Evolutionary conservation across 1,139 yeast genomes (phyloP).

Genomic region (Geotrichum bryndzae): DNA sequence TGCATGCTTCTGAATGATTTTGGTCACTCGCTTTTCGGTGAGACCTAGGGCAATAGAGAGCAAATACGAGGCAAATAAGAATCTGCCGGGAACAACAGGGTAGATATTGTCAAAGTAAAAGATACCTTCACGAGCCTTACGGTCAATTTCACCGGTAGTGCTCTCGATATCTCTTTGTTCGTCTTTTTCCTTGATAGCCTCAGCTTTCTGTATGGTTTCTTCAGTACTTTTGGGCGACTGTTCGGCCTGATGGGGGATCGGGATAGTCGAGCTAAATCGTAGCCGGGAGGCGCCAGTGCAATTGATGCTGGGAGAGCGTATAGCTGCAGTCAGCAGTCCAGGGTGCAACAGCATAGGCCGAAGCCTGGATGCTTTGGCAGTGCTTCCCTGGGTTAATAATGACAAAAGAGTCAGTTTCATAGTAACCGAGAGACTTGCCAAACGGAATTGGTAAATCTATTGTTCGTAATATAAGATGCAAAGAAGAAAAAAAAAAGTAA

Average conservation of each 20-base stretch:
- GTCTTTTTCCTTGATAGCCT: constrained; percentile 37
- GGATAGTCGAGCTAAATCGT: neutral
- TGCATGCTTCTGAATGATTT: constrained; percentile 37
- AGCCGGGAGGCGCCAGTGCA: neutral
- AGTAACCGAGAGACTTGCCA: neutral
- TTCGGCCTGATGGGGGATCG: neutral
- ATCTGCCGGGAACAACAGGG: constrained; percentile 30
- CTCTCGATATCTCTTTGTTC: constrained; percentile 44
- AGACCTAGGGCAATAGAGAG: constrained; percentile 11
- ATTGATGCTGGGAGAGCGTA: neutral
- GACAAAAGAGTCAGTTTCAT: neutral
- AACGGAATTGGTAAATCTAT: neutral
- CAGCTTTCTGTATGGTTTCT: constrained; percentile 15
- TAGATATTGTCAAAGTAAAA: constrained; percentile 34
- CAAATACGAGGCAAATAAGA: constrained; percentile 33
- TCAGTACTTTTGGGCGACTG: neutral
- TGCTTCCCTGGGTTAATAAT: neutral
- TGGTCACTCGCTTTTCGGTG: constrained; percentile 32
- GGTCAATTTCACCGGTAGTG: constrained; percentile 54
- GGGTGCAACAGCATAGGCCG: neutral
- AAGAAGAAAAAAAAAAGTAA: neutral
- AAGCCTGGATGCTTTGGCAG: neutral
- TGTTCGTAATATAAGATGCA: neutral
- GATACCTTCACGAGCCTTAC: constrained; percentile 48
- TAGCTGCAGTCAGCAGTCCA: neutral